phyloP scores from a whole-genome alignment of 768 basidiomycete genomes.

The Suillus sp. region DNA sequence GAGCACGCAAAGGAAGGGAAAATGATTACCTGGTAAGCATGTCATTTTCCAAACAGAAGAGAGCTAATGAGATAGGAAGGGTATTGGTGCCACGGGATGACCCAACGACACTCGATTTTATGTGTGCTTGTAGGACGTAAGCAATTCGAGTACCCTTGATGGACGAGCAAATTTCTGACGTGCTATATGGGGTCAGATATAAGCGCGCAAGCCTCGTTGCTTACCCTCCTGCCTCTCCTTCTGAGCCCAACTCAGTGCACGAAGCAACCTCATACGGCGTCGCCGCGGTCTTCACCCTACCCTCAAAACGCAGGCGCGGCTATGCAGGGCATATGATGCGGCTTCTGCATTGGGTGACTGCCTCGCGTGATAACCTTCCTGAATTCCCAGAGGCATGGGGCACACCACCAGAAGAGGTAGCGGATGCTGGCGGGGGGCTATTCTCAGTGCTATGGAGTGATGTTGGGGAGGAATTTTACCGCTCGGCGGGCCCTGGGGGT shows the following conservation, averaged over 20 bases:
- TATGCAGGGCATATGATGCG: slow-evolving; percentile 68
- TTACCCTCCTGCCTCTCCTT: slow-evolving; percentile 24
- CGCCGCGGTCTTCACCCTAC: slow-evolving; percentile 59
- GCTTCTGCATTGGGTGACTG: slow-evolving; percentile 59
- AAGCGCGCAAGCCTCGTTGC: slow-evolving; percentile 35
- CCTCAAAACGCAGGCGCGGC: slow-evolving; percentile 50
- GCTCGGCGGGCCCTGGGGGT: slow-evolving; percentile 38
- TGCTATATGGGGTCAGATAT: slow-evolving; percentile 28
- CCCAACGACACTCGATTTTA: slow-evolving; percentile 48
- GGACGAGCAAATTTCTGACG: not conserved
- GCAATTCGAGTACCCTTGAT: slow-evolving; percentile 19
- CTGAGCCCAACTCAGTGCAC: slow-evolving; percentile 20
- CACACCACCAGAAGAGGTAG: slow-evolving; percentile 40
- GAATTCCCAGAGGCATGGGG: slow-evolving; percentile 47
- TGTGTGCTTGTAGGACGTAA: slow-evolving; percentile 66
- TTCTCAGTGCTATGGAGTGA: slow-evolving; percentile 63
- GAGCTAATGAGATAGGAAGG: slow-evolving; percentile 37
- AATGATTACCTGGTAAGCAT: slow-evolving; percentile 51
- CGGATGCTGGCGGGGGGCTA: slow-evolving; percentile 39
- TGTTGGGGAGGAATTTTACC: slow-evolving; percentile 50
- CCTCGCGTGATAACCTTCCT: slow-evolving; percentile 34
- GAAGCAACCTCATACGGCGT: slow-evolving; percentile 51
- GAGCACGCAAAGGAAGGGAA: slow-evolving; percentile 49
- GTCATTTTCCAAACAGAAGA: not conserved
- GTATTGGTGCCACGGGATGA: slow-evolving; percentile 56